These are phyloP conservation scores for Spergularia azorica DNA, from an alignment of 179 eudicot genomes.

Conservation along the genomic window DNA sequence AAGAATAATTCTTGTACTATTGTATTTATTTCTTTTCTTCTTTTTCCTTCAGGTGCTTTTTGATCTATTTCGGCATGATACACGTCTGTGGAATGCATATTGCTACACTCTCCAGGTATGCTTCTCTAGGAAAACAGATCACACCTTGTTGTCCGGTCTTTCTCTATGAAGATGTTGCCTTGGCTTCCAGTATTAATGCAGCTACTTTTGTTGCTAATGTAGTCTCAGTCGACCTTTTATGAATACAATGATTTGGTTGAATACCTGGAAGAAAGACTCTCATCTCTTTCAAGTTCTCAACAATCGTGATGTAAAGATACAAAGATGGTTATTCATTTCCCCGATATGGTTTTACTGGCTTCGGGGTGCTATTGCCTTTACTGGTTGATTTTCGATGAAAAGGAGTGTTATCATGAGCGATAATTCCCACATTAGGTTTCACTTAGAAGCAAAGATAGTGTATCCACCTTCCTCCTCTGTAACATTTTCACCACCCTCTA, in stretches of 20 bases:
- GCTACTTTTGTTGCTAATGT: slow-evolving; percentile 17
- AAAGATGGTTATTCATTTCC: background rate
- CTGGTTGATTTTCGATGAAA: background rate
- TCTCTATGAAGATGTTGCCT: background rate
- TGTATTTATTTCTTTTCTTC: background rate
- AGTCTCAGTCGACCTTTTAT: slow-evolving; percentile 61
- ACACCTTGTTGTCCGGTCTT: background rate
- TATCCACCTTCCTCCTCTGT: background rate
- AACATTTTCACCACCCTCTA: background rate
- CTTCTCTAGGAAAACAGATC: slow-evolving; percentile 14
- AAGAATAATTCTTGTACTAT: no score
- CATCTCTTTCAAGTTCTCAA: slow-evolving; percentile 39
- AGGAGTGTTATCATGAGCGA: background rate
- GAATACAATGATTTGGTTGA: slow-evolving; percentile 69
- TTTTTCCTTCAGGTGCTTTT: slow-evolving; percentile 60
- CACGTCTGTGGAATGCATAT: slow-evolving; percentile 87
- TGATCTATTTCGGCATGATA: slow-evolving; percentile 88
- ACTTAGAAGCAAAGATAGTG: slow-evolving; percentile 18
- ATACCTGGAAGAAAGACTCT: slow-evolving; percentile 56
- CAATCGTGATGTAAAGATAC: slow-evolving; percentile 31
- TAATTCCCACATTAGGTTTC: slow-evolving; percentile 23
- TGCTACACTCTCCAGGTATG: slow-evolving; percentile 73
- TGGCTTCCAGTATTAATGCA: background rate
- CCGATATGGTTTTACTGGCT: slow-evolving; percentile 20
- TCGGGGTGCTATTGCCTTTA: background rate